phyloP scores from a whole-genome alignment of 202 grass and related monocot species.

The Hordeum pubiflorum region DNA sequence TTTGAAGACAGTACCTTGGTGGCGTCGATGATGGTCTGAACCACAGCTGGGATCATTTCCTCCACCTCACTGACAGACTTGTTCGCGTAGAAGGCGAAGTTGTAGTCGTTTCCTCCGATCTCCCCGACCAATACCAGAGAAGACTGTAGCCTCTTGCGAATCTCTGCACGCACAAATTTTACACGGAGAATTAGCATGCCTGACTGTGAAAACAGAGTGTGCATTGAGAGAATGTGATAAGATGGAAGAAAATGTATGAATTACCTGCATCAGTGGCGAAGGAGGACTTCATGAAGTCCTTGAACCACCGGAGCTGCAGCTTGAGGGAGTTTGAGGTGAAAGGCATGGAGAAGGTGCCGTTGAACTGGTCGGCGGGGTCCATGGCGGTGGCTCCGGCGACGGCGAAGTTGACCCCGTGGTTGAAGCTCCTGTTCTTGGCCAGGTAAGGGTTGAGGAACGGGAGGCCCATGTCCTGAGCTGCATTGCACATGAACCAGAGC shows the following conservation, averaged over 20 bases:
- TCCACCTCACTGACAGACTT: conserved; percentile 24
- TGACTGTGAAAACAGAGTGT: background rate
- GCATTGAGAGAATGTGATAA: background rate
- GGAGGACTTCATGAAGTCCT: conserved; percentile 37
- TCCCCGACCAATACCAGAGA: conserved; percentile 56
- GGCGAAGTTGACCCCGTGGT: conserved; percentile 72
- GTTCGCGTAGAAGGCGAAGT: conserved; percentile 35
- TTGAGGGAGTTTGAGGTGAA: no score
- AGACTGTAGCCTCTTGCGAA: conserved; percentile 3
- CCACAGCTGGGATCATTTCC: conserved; percentile 29
- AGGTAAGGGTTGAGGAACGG: conserved; percentile 71
- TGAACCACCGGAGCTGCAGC: conserved; percentile 66
- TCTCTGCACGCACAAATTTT: conserved; percentile 8
- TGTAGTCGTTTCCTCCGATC: conserved; percentile 75
- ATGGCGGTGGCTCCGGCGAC: conserved; percentile 67
- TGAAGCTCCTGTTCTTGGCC: conserved; percentile 43
- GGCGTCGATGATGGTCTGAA: conserved; percentile 21
- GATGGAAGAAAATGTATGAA: background rate
- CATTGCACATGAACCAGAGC: background rate
- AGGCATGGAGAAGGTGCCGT: background rate
- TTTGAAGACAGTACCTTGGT: background rate
- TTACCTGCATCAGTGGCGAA: conserved; percentile 37
- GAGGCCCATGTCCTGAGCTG: conserved; percentile 63
- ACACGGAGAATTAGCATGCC: background rate
- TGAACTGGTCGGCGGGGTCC: conserved; percentile 23